Evolutionary conservation across 140 eudicot species (phyloP).

Genomic region (Cichorium intybus): DNA sequence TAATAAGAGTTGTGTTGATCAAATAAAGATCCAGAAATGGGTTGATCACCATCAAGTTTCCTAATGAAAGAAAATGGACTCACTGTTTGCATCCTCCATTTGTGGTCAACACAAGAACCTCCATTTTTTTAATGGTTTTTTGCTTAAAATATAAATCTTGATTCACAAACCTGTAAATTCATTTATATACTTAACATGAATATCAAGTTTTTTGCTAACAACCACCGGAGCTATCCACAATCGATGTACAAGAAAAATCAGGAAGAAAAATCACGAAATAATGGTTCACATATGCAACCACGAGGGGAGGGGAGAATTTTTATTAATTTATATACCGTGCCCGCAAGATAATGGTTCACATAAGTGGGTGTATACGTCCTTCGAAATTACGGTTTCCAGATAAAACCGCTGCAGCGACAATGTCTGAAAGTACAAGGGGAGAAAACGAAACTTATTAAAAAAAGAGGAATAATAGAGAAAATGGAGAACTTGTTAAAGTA

Average conservation of each 20-base stretch:
- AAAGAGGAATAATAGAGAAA: neutral
- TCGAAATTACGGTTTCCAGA: conserved; percentile 73
- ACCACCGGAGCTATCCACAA: too few species aligned
- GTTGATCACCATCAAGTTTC: conserved; percentile 47
- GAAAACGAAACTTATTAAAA: neutral
- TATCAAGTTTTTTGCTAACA: neutral
- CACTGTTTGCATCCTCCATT: conserved; percentile 96
- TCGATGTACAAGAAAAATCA: too few species aligned
- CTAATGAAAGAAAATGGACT: conserved; percentile 75
- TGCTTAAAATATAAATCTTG: too few species aligned
- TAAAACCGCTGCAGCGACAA: conserved; percentile 65
- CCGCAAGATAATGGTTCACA: conserved; percentile 77
- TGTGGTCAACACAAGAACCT: too few species aligned
- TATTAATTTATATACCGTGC: conserved; percentile 39
- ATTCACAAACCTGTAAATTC: too few species aligned
- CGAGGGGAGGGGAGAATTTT: neutral
- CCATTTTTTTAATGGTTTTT: too few species aligned
- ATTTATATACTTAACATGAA: conserved; percentile 6
- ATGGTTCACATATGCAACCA: too few species aligned
- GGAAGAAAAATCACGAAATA: too few species aligned
- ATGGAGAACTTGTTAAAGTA: too few species aligned
- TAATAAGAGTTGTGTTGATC: conserved; percentile 57
- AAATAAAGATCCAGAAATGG: conserved; percentile 34
- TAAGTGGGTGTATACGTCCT: conserved; percentile 67
- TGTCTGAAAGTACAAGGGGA: conserved; percentile 33